Base-by-base conservation (phyloP, 495 filamentous ascomycete genomes). In the Podospora pseudocomata region DNA sequence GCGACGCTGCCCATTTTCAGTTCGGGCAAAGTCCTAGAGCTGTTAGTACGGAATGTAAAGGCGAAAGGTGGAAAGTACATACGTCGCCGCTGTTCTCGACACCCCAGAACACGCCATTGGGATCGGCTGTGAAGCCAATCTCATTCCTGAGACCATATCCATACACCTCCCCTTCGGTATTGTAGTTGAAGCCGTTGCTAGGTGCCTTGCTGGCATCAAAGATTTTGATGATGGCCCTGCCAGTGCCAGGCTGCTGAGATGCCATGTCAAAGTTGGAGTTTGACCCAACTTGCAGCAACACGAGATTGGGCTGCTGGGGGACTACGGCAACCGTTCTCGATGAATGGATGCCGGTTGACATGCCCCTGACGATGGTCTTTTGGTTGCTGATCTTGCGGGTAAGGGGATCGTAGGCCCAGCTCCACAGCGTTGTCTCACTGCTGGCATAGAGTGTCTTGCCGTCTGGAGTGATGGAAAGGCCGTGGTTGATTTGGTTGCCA, bases 31-130 rank as follows among this genome's bases (percentile, higher is more conserved):
- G 70, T 79, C 77, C 76, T 78, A 56, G 26, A 5, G 4, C 27
- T n/a, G 2, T 30, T 27, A 4, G 60, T 59, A 30, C 18, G 27
- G 5, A 54, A 16, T 1, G 7, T 19, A 60, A 1, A 65, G n/a
- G 39, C 27, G 27, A 4, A 4, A n/a, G 18, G 84, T 23, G 27
- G 30, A 15, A n/a, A 5, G 60, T n/a, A 66, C 89, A 78, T 13
- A 89, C 70, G 74, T 92, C 89, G 4, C 84, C 87, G 28, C 84
- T 87, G 72, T 91, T 92, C 79, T 92, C 89, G 1, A 92, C 90
- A 3, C 83, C 84, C 80, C 86, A 92, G 64, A 90, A 81, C 3
- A 84, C 83, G 27, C 89, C 88, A 9, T 76, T 82, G 0, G 85
- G 86, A 60, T 91, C 85, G 66, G 87, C 82, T 1, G 77, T 82